These are phyloP conservation scores for Gossypium gossypioides DNA, from an alignment of 441 rosid species.

Conservation along the genomic window DNA sequence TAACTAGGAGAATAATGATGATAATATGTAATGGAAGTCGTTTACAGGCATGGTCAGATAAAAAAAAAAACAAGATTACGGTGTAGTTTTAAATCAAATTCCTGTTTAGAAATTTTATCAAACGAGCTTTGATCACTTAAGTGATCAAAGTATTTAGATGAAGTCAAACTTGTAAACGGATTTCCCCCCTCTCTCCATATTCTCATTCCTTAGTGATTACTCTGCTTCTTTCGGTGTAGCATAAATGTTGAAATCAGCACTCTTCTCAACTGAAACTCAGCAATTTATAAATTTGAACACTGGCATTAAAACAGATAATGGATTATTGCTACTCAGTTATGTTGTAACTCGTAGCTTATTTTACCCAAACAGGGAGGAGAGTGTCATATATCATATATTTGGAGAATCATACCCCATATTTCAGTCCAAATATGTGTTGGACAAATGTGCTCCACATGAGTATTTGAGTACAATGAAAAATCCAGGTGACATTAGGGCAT, in stretches of 20 bases:
- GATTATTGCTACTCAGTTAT: background rate
- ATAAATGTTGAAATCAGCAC: background rate
- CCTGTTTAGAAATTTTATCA: background rate
- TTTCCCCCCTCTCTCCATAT: background rate
- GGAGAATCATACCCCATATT: background rate
- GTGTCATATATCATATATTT: background rate
- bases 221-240: background rate
- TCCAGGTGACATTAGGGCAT: background rate
- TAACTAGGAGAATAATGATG: background rate
- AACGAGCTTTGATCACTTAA: background rate
- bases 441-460: background rate
- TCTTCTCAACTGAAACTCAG: background rate
- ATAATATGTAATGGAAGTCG: background rate
- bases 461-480: background rate
- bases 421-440: background rate
- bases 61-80: background rate
- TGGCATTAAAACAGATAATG: background rate
- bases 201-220: background rate
- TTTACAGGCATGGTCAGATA: background rate
- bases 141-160: background rate
- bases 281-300: background rate
- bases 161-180: background rate
- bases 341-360: background rate
- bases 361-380: background rate
- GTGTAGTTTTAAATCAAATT: background rate